Conservation (phyloP, 768 basidiomycete species). For the Tricholomella constricta region DNA sequence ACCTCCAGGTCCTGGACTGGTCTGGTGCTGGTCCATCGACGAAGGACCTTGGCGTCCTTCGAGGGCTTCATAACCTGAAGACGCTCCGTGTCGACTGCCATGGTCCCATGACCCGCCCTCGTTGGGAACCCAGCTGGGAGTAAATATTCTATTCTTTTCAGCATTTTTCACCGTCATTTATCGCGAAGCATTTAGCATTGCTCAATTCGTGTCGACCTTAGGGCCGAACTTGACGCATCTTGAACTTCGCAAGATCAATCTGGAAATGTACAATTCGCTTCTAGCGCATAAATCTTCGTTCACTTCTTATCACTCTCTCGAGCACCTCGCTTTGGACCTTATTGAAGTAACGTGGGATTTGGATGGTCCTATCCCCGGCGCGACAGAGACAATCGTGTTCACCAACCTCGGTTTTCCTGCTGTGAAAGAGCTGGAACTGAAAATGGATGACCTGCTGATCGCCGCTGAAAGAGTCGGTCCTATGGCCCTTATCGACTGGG, state of each 20-base stretch:
- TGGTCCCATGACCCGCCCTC: no score
- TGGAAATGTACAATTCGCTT: slow-evolving; percentile 5
- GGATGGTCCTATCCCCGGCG: slow-evolving; percentile 15
- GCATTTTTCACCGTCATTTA: no score
- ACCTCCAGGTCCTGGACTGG: slow-evolving; percentile 17
- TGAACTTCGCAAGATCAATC: slow-evolving; percentile 12
- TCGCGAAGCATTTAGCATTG: no score
- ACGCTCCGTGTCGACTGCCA: slow-evolving; percentile 15
- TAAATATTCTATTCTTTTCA: not conserved
- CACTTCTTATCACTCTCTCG: slow-evolving; percentile 9
- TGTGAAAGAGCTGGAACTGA: slow-evolving; percentile 17
- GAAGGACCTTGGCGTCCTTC: slow-evolving; percentile 2
- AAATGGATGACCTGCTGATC: slow-evolving; percentile 18
- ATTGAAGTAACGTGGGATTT: slow-evolving; percentile 24
- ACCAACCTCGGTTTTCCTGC: slow-evolving; percentile 18
- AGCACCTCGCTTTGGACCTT: slow-evolving; percentile 19
- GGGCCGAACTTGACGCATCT: slow-evolving; percentile 13
- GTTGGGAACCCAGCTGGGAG: no score
- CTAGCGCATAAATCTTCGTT: slow-evolving; percentile 1
- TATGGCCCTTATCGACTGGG: slow-evolving; percentile 17
- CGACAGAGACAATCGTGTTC: slow-evolving; percentile 12
- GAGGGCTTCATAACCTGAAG: slow-evolving; percentile 1
- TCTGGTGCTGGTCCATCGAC: slow-evolving; percentile 9
- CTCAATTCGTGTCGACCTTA: slow-evolving; percentile 8
- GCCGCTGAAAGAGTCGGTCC: slow-evolving; percentile 8